A percentile compares a stretch with the other conserved stretches of the same genome.
Evolutionary conservation across 2,329 filamentous ascomycete species (phyloP).

Genomic region (Colletotrichum tamarilloi): DNA sequence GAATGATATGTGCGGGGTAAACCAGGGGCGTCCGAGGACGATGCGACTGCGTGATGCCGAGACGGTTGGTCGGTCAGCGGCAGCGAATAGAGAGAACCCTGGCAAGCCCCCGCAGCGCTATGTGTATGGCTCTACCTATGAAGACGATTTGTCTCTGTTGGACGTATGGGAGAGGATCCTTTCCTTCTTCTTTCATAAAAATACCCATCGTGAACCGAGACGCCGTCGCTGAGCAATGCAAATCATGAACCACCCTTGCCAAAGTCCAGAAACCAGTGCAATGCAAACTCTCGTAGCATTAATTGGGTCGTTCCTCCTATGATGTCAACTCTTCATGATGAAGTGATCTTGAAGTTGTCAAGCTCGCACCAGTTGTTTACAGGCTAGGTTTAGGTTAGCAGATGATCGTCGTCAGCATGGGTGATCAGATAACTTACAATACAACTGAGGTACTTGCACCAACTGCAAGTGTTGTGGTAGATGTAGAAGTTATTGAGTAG

Average conservation of each 20-base stretch:
- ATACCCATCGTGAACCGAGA: conserved; percentile 25
- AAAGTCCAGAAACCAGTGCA: conserved; percentile 9
- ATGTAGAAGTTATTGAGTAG: conserved; percentile 93
- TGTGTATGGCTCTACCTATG: not conserved
- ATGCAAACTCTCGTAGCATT: not conserved
- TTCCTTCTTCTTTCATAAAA: conserved; percentile 21
- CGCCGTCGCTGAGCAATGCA: conserved; percentile 41
- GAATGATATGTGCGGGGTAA: conserved; percentile 28
- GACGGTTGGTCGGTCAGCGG: not conserved
- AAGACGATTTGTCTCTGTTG: conserved; percentile 5
- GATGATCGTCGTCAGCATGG: not conserved
- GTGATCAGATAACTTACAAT: conserved; percentile 71
- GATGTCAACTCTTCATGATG: not conserved
- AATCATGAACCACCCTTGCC: not conserved
- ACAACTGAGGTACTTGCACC: conserved; percentile 97
- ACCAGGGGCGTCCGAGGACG: conserved; percentile 21
- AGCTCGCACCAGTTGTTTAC: conserved; percentile 76
- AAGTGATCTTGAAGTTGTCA: conserved; percentile 43
- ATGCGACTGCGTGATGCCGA: conserved; percentile 9
- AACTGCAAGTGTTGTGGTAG: conserved; percentile 79
- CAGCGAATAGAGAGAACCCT: conserved; percentile 5
- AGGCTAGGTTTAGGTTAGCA: conserved; percentile 53
- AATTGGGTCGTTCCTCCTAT: not conserved
- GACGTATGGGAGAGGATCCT: not conserved
- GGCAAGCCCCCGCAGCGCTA: not conserved